Evolutionary conservation across 2,329 filamentous ascomycete genomes (phyloP).

Genomic region (Pezicula radicicola): DNA sequence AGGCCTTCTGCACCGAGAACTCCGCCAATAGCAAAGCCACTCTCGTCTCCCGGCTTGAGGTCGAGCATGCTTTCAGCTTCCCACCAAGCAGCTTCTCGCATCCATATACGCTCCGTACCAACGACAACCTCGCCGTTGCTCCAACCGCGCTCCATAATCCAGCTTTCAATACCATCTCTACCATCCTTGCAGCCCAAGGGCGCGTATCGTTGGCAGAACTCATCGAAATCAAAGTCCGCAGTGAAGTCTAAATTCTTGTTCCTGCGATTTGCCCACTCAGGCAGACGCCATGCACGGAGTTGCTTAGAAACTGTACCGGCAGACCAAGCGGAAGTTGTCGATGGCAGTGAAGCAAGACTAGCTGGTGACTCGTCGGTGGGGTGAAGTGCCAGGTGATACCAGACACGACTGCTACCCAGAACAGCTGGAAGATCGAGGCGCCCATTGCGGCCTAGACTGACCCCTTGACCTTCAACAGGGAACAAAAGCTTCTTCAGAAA

Average conservation of each 20-base stretch:
- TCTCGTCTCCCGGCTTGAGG: constrained; percentile 52
- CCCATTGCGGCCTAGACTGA: constrained; percentile 73
- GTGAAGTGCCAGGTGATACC: constrained; percentile 91
- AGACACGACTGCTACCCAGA: constrained; percentile 81
- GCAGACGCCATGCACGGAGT: constrained; percentile 86
- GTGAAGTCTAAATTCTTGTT: constrained; percentile 93
- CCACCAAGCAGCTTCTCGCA: constrained; percentile 94
- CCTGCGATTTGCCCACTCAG: constrained; percentile 94
- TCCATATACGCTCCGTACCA: constrained; percentile 91
- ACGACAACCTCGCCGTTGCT: constrained; percentile 95
- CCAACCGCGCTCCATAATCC: constrained; percentile 94
- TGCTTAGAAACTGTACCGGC: constrained; percentile 90
- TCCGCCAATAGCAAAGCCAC: constrained; percentile 34
- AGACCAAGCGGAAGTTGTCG: constrained; percentile 83
- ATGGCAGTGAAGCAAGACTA: constrained; percentile 67
- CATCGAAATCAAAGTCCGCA: constrained; percentile 90
- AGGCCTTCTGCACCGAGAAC: constrained; percentile 57
- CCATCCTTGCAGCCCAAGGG: constrained; percentile 85
- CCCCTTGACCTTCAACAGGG: constrained; percentile 73
- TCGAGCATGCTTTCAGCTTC: constrained; percentile 96
- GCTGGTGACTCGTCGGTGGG: constrained; percentile 84
- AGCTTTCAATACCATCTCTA: constrained; percentile 88
- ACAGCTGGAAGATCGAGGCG: constrained; percentile 75
- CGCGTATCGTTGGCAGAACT: constrained; percentile 82
- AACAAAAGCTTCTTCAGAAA: constrained; percentile 83